Evolutionary conservation across 208 protist species (phyloP), one percentile per base, ranked within the genome.

Genomic region (Leishmania braziliensis): DNA sequence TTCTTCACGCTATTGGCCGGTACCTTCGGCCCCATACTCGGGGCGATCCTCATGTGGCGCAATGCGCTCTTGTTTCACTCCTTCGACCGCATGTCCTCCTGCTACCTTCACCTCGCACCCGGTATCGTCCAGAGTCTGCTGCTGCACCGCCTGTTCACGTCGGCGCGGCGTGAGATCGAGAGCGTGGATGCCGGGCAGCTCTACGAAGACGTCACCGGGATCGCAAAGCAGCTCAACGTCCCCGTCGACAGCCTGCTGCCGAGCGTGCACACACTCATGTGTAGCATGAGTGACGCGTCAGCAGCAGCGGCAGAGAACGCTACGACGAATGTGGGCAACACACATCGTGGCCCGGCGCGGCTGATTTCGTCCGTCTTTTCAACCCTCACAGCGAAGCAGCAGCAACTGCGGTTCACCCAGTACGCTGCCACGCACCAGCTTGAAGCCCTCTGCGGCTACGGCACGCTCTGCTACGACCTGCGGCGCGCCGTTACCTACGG

Each of bases 1-100:
- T 95, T 92, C 73, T 89, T 93, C 77, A 84, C 83, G 18, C 81
- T 95, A 23, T 72, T 93, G 26, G 80, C 85, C 46, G 91, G 89
- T 54, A 87, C 88, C 39, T 88, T 90, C 75, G 91, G 91, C n/a
- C 89, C 89, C 29, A 87, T 95, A 68, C 79, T 93, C 4, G 89
- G 91, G 54, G 89, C 86, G 33, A 92, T 93, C 50, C 23, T 90
- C 29, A 87, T 95, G 89, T 95, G 91, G 91, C 77, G 84, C 54
- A 95, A 95, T 68, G 88, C 88, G n/a, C 81, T 95, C 53, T 82
- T 93, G 23, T 92, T 93, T 74, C 89, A 95, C 86, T 89, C 86
- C 50, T 91, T 91, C 60, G 89, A 93, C 48, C 89, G 88, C 75
- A 95, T 95, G 91, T 90, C 89, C 4, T 92, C 89, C 4, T 88